Conservation (phyloP, 1,284 basidiomycete species). For the Neotropicomus parvogracilis region DNA sequence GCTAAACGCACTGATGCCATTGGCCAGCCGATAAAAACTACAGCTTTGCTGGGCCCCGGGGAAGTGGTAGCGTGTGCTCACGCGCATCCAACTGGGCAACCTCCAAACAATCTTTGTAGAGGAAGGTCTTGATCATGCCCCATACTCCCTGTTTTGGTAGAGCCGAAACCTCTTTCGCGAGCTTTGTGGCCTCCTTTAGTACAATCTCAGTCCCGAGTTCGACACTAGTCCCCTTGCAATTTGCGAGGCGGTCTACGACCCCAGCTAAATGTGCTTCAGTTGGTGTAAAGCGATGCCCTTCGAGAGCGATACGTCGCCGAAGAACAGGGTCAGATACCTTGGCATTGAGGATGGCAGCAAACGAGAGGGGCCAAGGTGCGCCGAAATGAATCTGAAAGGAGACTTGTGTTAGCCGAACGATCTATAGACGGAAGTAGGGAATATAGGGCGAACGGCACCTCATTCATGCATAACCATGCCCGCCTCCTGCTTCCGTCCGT, state of each 20-base stretch:
- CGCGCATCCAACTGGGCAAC: conserved; percentile 36
- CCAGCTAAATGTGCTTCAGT: conserved; percentile 65
- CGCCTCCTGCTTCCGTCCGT: conserved; percentile 72
- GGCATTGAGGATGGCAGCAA: conserved; percentile 61
- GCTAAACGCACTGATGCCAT: conserved; percentile 12
- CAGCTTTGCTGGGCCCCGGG: conserved; percentile 32
- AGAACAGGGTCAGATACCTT: conserved; percentile 63
- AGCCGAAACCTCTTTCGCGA: conserved; percentile 49
- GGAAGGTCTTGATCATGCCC: conserved; percentile 59
- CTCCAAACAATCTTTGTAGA: conserved; percentile 47
- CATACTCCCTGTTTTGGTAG: conserved; percentile 57
- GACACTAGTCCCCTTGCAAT: conserved; percentile 38
- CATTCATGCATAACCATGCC: conserved; percentile 92
- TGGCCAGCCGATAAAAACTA: conserved; percentile 22
- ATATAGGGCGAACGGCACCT: conserved; percentile 44
- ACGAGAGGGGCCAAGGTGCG: conserved; percentile 72
- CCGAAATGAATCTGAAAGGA: conserved; percentile 73
- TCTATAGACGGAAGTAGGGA: not conserved
- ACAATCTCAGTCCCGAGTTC: conserved; percentile 51
- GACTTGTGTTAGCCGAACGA: not conserved
- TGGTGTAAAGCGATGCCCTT: conserved; percentile 81
- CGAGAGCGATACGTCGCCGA: conserved; percentile 75
- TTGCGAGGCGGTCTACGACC: conserved; percentile 71
- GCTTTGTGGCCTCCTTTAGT: conserved; percentile 54
- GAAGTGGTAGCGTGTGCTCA: conserved; percentile 9